Base-by-base conservation (phyloP, 2,329 filamentous ascomycete genomes). In the Thermothelomyces thermophilus region DNA sequence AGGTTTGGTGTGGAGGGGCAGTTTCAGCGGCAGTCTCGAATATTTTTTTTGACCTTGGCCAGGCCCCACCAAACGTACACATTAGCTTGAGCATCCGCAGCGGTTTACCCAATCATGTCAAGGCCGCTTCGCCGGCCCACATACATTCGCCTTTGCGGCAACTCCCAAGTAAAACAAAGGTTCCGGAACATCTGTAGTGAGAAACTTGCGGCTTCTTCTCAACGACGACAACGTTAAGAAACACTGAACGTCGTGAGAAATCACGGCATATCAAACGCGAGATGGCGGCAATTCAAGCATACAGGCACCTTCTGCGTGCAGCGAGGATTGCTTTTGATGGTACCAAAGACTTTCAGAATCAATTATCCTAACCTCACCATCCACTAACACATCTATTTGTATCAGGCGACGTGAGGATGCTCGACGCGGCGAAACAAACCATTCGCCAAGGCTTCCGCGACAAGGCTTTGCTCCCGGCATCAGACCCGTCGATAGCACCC, bases 281-380 rank as follows among this genome's bases (percentile, higher is more conserved):
- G 31, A 82, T 90, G 73, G 86, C 87, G 71, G 86, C 87, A 14
- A 71, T 89, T 48, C 74, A 78, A 63, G 89, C 88, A 33, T 97
- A 96, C 71, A 77, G 90, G 63, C 76, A 85, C 58, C 73, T 97
- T 36, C 75, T 95, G 60, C 89, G 91, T 55, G 86, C 90, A 19
- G 82, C 87, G 30, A 77, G 83, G 56, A 74, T 94, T 57, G 90
- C 90, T 53, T 98, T 98, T 65, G 73, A 84, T 72, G 87, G 90
- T 91, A 72, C 30, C 63, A 35, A 41, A 39, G 30, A 49, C 26
- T 34, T 47, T 41, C 6, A 31, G 34, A 20, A 14, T 35, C 33
- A 20, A 14, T 35, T 11, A 9, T 17, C 3, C 41, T 24, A 7
- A 22, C 6, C 20, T 14, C 22, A n/a, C n/a, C 40, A 17, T 31